Conservation (phyloP, 139 green algal genomes). For the Trebouxia sp. region DNA sequence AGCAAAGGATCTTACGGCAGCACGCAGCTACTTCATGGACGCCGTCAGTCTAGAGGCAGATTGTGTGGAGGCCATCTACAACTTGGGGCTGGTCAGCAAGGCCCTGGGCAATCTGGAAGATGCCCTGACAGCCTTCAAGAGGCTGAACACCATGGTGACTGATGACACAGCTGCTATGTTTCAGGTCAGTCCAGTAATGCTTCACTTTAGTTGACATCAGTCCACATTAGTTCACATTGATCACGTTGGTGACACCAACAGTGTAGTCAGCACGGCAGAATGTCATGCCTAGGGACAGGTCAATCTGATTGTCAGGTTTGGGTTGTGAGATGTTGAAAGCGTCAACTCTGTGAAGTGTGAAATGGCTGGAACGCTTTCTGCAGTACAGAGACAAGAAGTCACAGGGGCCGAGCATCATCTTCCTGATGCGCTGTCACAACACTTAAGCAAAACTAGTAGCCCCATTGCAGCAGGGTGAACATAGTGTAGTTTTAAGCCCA, state of each 20-base stretch:
- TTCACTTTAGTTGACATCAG: not conserved
- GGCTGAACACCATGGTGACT: slow-evolving; percentile 73
- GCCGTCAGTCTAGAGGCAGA: slow-evolving; percentile 74
- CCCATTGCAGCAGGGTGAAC: too few species aligned
- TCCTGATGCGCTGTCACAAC: too few species aligned
- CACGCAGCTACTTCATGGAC: slow-evolving; percentile 61
- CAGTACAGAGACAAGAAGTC: too few species aligned
- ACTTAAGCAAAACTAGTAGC: too few species aligned
- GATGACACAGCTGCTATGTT: slow-evolving; percentile 72
- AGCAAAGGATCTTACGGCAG: slow-evolving; percentile 49
- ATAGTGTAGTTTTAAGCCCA: too few species aligned
- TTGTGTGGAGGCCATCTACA: slow-evolving; percentile 80
- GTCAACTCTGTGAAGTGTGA: too few species aligned
- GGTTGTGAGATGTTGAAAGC: not conserved
- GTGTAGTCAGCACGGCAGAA: not conserved
- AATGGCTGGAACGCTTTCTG: too few species aligned
- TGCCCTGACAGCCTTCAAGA: slow-evolving; percentile 65
- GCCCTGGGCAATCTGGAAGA: slow-evolving; percentile 29
- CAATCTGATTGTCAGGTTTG: not conserved
- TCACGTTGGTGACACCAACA: not conserved
- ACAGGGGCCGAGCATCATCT: too few species aligned
- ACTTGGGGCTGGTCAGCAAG: slow-evolving; percentile 69
- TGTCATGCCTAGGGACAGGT: not conserved
- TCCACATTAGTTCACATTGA: not conserved
- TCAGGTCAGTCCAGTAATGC: slow-evolving; percentile 38